These are phyloP conservation scores for Trifolium subterraneum DNA, from an alignment of 306 rosid species.

Conservation along the genomic window DNA sequence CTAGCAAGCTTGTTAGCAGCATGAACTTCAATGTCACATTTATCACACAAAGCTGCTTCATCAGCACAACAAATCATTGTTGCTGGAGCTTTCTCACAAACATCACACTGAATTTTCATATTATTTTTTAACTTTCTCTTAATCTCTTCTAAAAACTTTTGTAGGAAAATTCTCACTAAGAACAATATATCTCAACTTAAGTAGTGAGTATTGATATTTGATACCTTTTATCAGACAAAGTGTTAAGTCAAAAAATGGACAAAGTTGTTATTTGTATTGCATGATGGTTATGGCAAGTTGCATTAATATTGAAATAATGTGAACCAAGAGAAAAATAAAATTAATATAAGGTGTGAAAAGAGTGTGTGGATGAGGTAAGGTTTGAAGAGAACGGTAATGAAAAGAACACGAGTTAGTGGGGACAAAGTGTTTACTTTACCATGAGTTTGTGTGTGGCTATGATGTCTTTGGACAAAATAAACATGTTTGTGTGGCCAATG, in stretches of 20 bases:
- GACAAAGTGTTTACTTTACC: not conserved
- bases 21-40: constrained; percentile 91
- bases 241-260: not conserved
- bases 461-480: not conserved
- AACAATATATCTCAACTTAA: not conserved
- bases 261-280: not conserved
- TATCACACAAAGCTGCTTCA: constrained; percentile 93
- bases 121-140: not conserved
- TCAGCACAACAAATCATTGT: constrained; percentile 95
- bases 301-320: not conserved
- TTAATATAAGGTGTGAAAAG: not conserved
- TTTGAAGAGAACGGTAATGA: constrained; percentile 15
- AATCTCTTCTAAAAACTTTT: not conserved
- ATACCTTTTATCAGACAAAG: not conserved
- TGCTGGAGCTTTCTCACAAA: constrained; percentile 92
- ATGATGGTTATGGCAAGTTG: not conserved
- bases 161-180: not conserved
- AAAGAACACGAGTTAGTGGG: constrained; percentile 18
- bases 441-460: constrained; percentile 13
- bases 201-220: not conserved
- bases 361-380: constrained; percentile 7
- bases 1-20: constrained; percentile 98
- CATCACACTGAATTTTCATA: constrained; percentile 98
- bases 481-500: not conserved
- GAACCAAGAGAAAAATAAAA: not conserved